A percentile compares a stretch with the other conserved stretches of the same genome.
Conservation (phyloP, 2,329 filamentous ascomycete genomes). For the Phialophora macrospora region DNA sequence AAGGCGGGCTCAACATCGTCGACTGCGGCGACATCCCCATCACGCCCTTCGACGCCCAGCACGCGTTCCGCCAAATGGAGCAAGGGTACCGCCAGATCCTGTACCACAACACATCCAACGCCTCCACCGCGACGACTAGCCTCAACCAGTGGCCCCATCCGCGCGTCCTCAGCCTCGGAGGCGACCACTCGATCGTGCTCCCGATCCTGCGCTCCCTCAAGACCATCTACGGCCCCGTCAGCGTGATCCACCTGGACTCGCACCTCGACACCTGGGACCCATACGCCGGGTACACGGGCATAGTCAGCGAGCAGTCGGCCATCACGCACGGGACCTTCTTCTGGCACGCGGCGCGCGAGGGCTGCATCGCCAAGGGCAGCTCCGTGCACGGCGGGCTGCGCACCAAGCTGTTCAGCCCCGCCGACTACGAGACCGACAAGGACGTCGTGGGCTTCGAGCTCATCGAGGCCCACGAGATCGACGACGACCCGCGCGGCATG, state of each 20-base stretch:
- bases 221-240: slow-evolving; percentile 70
- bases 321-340: slow-evolving; percentile 92
- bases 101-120: slow-evolving; percentile 67
- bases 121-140: slow-evolving; percentile 41
- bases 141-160: slow-evolving; percentile 70
- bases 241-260: slow-evolving; percentile 67
- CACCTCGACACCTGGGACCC: slow-evolving; percentile 72
- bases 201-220: slow-evolving; percentile 62
- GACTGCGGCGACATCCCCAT: slow-evolving; percentile 86
- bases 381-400: slow-evolving; percentile 88
- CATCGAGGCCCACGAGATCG: slow-evolving; percentile 74
- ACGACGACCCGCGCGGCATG: slow-evolving; percentile 67
- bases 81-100: slow-evolving; percentile 79
- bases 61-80: slow-evolving; percentile 81
- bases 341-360: slow-evolving; percentile 78
- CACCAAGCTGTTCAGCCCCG: slow-evolving; percentile 76
- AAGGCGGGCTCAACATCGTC: slow-evolving; percentile 60
- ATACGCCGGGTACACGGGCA: slow-evolving; percentile 79
- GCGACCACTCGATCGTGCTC: slow-evolving; percentile 52
- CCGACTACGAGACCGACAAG: slow-evolving; percentile 82
- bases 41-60: slow-evolving; percentile 84
- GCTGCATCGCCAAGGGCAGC: slow-evolving; percentile 76
- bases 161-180: slow-evolving; percentile 73
- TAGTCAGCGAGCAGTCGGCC: slow-evolving; percentile 72
- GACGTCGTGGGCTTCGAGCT: slow-evolving; percentile 81